phyloP scores from a whole-genome alignment of 2,329 filamentous ascomycete genomes.

The Waltergamsia citrina region DNA sequence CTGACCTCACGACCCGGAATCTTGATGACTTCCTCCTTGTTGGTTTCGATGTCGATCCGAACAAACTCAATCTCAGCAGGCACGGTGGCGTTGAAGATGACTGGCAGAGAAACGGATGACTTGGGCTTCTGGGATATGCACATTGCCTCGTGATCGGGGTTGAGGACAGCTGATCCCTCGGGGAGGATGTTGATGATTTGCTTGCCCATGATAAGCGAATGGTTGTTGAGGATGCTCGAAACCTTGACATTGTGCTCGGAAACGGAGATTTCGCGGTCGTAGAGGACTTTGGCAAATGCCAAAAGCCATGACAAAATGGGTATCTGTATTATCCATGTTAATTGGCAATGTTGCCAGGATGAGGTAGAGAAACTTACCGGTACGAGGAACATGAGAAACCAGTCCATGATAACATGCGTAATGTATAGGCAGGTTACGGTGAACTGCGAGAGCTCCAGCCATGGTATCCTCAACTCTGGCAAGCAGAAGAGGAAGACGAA shows the following conservation, averaged over 20 bases:
- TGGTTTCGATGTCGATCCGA: conserved; percentile 75
- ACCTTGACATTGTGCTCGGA: conserved; percentile 91
- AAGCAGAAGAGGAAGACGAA: conserved; percentile 79
- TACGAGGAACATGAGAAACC: conserved; percentile 88
- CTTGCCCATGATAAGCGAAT: conserved; percentile 87
- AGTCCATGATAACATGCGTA: conserved; percentile 63
- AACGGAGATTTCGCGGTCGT: conserved; percentile 86
- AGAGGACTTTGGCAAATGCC: conserved; percentile 69
- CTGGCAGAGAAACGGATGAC: conserved; percentile 59
- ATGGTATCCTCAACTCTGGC: conserved; percentile 83
- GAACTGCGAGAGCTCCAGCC: conserved; percentile 82
- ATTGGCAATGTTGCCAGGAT: neutral
- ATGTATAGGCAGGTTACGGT: conserved; percentile 64
- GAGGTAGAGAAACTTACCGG: conserved; percentile 41
- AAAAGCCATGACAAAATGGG: conserved; percentile 67
- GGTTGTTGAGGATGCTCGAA: conserved; percentile 78
- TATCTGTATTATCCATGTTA: conserved; percentile 33
- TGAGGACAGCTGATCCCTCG: conserved; percentile 87
- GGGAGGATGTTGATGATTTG: conserved; percentile 97
- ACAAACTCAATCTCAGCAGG: conserved; percentile 84
- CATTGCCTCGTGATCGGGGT: conserved; percentile 71
- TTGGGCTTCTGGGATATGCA: conserved; percentile 54
- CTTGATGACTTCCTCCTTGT: conserved; percentile 69
- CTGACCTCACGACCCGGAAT: conserved; percentile 67
- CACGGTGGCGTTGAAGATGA: conserved; percentile 88